Evolutionary conservation across 1,139 yeast genomes (phyloP), one percentile per base, ranked within the genome.

Genomic region (Nakaseomyces nivariensis): DNA sequence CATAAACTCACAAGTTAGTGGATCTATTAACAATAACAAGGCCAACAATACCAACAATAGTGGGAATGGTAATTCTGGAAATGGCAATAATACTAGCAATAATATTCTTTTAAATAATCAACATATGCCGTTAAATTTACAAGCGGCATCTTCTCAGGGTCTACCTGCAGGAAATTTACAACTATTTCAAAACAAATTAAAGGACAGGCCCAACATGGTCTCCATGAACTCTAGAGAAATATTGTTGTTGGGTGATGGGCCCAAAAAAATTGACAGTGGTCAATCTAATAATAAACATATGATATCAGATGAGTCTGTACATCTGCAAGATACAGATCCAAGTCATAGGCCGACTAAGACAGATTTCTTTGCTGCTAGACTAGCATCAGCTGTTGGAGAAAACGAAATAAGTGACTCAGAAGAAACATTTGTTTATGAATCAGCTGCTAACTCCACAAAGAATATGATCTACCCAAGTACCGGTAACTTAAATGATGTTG

Each of bases 351-450:
- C 71, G 7, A 69, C 95, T 4, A 78, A 89, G 62, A 92, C 96
- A 0, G 97, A 90, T 61, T 81, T 87, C 52, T 90, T 90, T 68
- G 97, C 97, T 10, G 97, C 97, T 0, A 85, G 85, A 59, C 72
- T 90, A 54, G 97, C 97, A 6, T 83, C 89, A 55, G 97, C 97
- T 0, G 95, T 90, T 7, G 96, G 87, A 58, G 96, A 88, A 59
- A 88, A 79, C 27, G 89, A 85, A 52, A 79, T 85, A 45, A 82
- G 90, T 41, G 97, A 88, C 64, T 81, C 90, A 42, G 96, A 89
- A 58, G 97, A 92, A 66, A 87, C 96, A 0, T 90, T 90, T 73
- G 96, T 90, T 10, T 90, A 90, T 64, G 97, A 89, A 59, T 67
- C 73, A 1, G 70, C 72, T 5, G 71, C 68, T 4, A 66, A 69